A percentile compares a stretch with the other conserved stretches of the same genome.
Evolutionary conservation across 108 stramenopile genomes (phyloP).

Genomic region (Stephanodiscus minutulus): DNA sequence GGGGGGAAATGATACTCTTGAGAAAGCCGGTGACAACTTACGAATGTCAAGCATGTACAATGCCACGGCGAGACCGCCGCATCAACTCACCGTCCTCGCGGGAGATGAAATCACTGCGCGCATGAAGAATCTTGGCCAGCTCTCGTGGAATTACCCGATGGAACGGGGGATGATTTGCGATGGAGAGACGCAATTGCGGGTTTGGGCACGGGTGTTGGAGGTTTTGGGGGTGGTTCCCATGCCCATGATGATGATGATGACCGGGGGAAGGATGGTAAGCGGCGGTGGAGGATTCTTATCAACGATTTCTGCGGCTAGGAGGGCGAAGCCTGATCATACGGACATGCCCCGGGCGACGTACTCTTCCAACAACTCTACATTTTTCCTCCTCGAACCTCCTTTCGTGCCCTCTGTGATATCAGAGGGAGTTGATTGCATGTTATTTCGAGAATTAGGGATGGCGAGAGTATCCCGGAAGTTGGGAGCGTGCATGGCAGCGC

Average conservation of each 20-base stretch:
- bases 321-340: slow-evolving; percentile 8
- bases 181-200: slow-evolving; percentile 74
- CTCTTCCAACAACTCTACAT: slow-evolving; percentile 30
- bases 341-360: slow-evolving; percentile 1
- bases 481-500: slow-evolving; percentile 51
- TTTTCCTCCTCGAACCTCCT: slow-evolving; percentile 47
- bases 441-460: slow-evolving; percentile 51
- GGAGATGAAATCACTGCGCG: slow-evolving; percentile 65
- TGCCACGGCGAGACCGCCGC: slow-evolving; percentile 75
- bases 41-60: slow-evolving; percentile 56
- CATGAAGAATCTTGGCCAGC: slow-evolving; percentile 71
- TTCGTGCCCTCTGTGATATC: slow-evolving; percentile 51
- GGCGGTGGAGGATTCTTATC: slow-evolving; percentile 13
- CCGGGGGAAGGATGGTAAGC: slow-evolving; percentile 51
- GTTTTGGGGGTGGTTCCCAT: slow-evolving; percentile 39
- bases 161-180: slow-evolving; percentile 77
- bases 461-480: slow-evolving; percentile 41
- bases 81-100: slow-evolving; percentile 73
- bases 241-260: slow-evolving; percentile 33
- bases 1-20: not conserved
- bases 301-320: slow-evolving; percentile 1
- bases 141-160: slow-evolving; percentile 55
- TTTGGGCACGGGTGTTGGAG: slow-evolving; percentile 76
- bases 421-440: slow-evolving; percentile 43
- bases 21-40: slow-evolving; percentile 3